Evolutionary conservation across 169 alveolate species (phyloP), one percentile per base, ranked within the genome.

Genomic region (Eimeria sp.): DNA sequence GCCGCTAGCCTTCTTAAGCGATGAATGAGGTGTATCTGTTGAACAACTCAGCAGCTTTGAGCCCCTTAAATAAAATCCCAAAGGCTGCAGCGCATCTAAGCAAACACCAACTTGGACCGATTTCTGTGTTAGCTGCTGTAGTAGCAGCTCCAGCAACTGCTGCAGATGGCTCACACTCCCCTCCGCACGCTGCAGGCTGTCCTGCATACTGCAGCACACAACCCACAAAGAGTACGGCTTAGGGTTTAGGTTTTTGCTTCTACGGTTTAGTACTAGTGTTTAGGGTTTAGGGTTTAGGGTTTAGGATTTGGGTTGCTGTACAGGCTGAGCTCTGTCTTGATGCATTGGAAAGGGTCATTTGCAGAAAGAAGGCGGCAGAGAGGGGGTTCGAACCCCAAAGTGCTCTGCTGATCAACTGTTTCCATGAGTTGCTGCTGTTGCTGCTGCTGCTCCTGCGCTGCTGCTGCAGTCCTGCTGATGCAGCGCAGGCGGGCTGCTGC

Each of bases 241-340:
- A 7, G 70, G 63, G 70, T 80, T 45, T 47, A 49, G 63, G 89
- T 7, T 34, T 34, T 2, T 34, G 40, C 3, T 34, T 34, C 40
- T 34, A 34, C 3, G 40, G 40, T 34, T 34, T 34, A 34, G 0
- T 34, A 1, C 34, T 75, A 75, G 57, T 1, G 63, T 80, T 80
- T 40, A 40, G 89, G 34, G 45, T 78, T 49, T 47, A 47, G 63
- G 43, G 72, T 75, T 75, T 75, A 75, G 86, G 30, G 63, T 80
- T 80, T 40, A 40, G 89, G 34, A 40, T 78, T 78, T 78, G 45
- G 67, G 65, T 11, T 73, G 40, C 30, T 75, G 34, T 80, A 80
- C 89, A 80, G 72, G 89, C 67, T 80, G 34, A 80, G 89, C 51
- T 80, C 89, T 20, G 89, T 80, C 89, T 47, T 80, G 89, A 80